Evolutionary conservation across 2,329 filamentous ascomycete genomes (phyloP).

Genomic region (Ilyonectria mors-panacis): DNA sequence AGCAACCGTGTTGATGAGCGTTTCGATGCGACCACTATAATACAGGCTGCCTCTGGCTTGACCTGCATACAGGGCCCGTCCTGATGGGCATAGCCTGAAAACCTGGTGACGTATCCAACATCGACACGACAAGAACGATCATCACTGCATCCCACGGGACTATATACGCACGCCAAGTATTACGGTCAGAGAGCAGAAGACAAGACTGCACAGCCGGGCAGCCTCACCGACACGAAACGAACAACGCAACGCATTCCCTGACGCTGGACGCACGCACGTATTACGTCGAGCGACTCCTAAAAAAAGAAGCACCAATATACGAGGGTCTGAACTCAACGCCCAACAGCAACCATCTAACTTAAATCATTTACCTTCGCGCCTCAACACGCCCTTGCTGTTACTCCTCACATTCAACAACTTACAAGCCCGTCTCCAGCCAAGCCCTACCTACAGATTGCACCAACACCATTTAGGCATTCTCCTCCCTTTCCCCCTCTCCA

Average conservation of each 20-base stretch:
- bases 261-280: neutral
- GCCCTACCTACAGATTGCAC: conserved; percentile 23
- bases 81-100: conserved; percentile 39
- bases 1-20: conserved; percentile 37
- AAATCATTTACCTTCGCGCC: conserved; percentile 18
- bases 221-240: conserved; percentile 24
- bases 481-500: conserved; percentile 22
- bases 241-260: conserved; percentile 1
- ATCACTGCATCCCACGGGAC: conserved; percentile 16
- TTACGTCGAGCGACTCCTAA: neutral
- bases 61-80: conserved; percentile 35
- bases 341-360: neutral
- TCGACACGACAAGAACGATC: conserved; percentile 33
- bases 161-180: conserved; percentile 39
- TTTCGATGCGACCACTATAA: conserved; percentile 41
- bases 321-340: neutral
- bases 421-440: conserved; percentile 14
- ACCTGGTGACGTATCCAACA: conserved; percentile 44
- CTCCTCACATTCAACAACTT: conserved; percentile 25
- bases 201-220: conserved; percentile 24
- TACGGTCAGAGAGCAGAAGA: conserved; percentile 11
- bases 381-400: conserved; percentile 10
- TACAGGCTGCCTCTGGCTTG: conserved; percentile 38
- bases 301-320: neutral
- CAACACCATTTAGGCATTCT: conserved; percentile 21